phyloP scores from a whole-genome alignment of 306 rosid species.

The Vigna angularis region DNA sequence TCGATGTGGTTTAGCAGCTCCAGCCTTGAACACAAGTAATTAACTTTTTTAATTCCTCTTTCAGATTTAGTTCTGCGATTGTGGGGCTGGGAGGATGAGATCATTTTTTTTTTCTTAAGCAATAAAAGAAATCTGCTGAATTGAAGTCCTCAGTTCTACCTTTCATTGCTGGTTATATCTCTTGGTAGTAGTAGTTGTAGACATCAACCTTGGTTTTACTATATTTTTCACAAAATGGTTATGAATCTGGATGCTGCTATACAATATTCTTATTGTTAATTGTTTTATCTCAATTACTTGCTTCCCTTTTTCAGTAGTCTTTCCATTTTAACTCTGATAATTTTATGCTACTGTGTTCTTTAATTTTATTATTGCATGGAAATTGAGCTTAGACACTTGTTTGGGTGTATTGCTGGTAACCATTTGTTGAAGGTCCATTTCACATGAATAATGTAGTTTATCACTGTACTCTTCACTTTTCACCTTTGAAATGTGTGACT shows the following conservation, averaged over 20 bases:
- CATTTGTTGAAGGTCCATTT: constrained; percentile 14
- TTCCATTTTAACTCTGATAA: not conserved
- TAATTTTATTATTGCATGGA: not conserved
- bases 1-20: constrained; percentile 96
- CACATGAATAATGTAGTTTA: not conserved
- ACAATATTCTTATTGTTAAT: constrained; percentile 14
- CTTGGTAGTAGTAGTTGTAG: not conserved
- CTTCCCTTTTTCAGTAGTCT: not conserved
- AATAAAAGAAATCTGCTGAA: not conserved
- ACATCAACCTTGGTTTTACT: not conserved
- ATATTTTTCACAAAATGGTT: constrained; percentile 24
- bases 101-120: not conserved
- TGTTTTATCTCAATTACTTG: not conserved
- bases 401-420: not conserved
- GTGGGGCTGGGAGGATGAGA: not conserved
- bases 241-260: constrained; percentile 3
- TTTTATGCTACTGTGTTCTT: constrained; percentile 12
- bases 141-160: not conserved
- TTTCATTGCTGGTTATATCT: constrained; percentile 13
- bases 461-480: constrained; percentile 1
- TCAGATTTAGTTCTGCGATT: constrained; percentile 17
- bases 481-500: constrained; percentile 6
- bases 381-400: constrained; percentile 4
- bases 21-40: constrained; percentile 79
- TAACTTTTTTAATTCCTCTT: constrained; percentile 31